Percentiles rank a stretch among this genome's conserved stretches.
Evolutionary conservation across 495 filamentous ascomycete species (phyloP).

Genomic region (Aspergillus ostianus): DNA sequence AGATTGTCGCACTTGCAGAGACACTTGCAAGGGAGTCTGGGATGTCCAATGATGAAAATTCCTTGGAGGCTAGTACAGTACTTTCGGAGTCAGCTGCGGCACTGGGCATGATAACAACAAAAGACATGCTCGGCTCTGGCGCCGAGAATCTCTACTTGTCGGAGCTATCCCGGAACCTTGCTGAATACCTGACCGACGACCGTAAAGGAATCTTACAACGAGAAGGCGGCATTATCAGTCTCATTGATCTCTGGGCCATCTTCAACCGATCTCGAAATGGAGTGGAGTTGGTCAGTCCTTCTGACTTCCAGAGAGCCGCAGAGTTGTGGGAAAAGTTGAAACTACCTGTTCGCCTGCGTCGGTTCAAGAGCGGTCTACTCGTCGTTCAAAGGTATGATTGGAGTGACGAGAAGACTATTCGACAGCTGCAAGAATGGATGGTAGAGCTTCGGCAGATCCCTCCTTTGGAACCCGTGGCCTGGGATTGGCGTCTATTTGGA

Average conservation of each 20-base stretch:
- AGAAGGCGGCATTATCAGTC: slow-evolving; percentile 89
- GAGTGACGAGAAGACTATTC: slow-evolving; percentile 87
- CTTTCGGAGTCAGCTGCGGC: slow-evolving; percentile 82
- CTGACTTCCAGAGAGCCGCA: slow-evolving; percentile 88
- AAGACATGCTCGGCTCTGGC: slow-evolving; percentile 73
- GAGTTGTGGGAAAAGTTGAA: slow-evolving; percentile 83
- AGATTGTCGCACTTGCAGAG: slow-evolving; percentile 91
- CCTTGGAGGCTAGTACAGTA: slow-evolving; percentile 66
- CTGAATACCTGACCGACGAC: slow-evolving; percentile 94
- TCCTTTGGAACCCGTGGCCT: slow-evolving; percentile 60
- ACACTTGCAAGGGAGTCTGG: slow-evolving; percentile 72
- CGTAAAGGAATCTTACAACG: slow-evolving; percentile 71
- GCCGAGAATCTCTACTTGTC: slow-evolving; percentile 63
- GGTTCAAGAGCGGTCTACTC: slow-evolving; percentile 87
- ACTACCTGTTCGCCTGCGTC: slow-evolving; percentile 80
- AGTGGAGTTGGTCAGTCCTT: slow-evolving; percentile 89
- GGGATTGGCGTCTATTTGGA: slow-evolving; percentile 77
- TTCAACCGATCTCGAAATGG: slow-evolving; percentile 96
- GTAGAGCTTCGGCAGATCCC: slow-evolving; percentile 65
- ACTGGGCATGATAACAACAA: slow-evolving; percentile 85
- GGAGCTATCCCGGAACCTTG: slow-evolving; percentile 83
- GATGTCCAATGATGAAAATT: slow-evolving; percentile 51
- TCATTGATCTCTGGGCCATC: slow-evolving; percentile 95
- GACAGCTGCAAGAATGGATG: slow-evolving; percentile 73
- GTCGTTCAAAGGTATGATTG: slow-evolving; percentile 88